Percentiles rank a stretch among this genome's conserved stretches.
These are phyloP conservation scores for Populus hybrid DNA, from an alignment of 441 rosid genomes.

Conservation along the genomic window DNA sequence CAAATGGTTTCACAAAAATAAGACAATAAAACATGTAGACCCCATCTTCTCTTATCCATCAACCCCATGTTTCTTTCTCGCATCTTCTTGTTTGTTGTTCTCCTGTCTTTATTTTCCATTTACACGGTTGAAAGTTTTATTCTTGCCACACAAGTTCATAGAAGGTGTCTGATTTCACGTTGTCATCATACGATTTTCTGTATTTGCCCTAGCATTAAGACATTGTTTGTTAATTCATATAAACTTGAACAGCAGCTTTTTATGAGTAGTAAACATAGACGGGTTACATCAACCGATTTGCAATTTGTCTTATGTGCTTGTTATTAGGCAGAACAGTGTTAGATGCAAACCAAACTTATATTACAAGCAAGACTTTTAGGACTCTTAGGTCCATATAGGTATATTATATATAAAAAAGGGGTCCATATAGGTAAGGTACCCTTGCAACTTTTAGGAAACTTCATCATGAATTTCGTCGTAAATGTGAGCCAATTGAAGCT, in stretches of 20 bases:
- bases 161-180: slow-evolving; percentile 13
- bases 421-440: background rate
- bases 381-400: slow-evolving; percentile 5
- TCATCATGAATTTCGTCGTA: slow-evolving; percentile 11
- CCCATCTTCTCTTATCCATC: slow-evolving; percentile 22
- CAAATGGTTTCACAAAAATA: slow-evolving; percentile 29
- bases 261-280: slow-evolving; percentile 16
- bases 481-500: slow-evolving; percentile 12
- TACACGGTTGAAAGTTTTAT: slow-evolving; percentile 4
- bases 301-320: slow-evolving; percentile 30
- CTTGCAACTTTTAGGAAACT: slow-evolving; percentile 16
- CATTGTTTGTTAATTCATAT: background rate
- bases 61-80: slow-evolving; percentile 7
- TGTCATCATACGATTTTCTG: background rate
- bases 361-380: slow-evolving; percentile 1
- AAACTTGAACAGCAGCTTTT: slow-evolving; percentile 10
- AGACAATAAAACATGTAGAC: slow-evolving; percentile 45
- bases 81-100: background rate
- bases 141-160: slow-evolving; percentile 8
- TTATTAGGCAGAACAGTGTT: slow-evolving; percentile 30
- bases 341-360: background rate
- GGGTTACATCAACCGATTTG: slow-evolving; percentile 31
- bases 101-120: slow-evolving; percentile 13
- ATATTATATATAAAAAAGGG: background rate
- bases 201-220: no score